phyloP scores from a whole-genome alignment of 371 early-diverging fungal genomes.

The Mucor irregularis region DNA sequence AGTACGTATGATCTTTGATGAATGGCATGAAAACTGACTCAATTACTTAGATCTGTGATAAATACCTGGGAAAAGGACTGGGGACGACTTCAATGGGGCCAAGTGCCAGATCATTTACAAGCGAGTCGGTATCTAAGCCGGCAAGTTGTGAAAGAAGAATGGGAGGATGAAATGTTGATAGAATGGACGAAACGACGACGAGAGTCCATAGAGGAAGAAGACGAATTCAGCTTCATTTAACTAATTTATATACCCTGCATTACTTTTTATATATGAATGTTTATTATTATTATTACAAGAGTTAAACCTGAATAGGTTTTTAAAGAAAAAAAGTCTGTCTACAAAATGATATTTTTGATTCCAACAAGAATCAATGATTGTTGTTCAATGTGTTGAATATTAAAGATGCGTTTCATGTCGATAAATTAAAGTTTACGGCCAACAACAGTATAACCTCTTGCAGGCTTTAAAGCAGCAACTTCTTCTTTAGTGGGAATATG shows the following conservation, averaged over 20 bases:
- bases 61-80: constrained; percentile 44
- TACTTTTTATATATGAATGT: too few relatives aligned
- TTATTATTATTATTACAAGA: too few relatives aligned
- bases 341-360: too few relatives aligned
- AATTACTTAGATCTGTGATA: constrained; percentile 30
- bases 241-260: background rate
- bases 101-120: constrained; percentile 45
- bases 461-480: constrained; percentile 39
- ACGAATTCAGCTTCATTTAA: constrained; percentile 12
- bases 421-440: constrained; percentile 51
- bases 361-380: background rate
- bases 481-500: constrained; percentile 48
- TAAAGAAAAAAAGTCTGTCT: too few relatives aligned
- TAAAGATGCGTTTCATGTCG: background rate
- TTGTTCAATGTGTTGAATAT: background rate
- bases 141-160: constrained; percentile 40
- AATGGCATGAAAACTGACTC: background rate
- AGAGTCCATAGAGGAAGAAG: constrained; percentile 12
- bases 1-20: constrained; percentile 21
- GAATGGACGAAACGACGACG: constrained; percentile 34
- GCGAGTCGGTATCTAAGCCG: constrained; percentile 35
- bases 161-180: constrained; percentile 51
- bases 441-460: constrained; percentile 61
- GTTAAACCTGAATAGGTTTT: too few relatives aligned
- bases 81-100: constrained; percentile 32